These are phyloP conservation scores for Talaromyces thailandensis DNA, from an alignment of 495 filamentous ascomycete species.

Conservation along the genomic window DNA sequence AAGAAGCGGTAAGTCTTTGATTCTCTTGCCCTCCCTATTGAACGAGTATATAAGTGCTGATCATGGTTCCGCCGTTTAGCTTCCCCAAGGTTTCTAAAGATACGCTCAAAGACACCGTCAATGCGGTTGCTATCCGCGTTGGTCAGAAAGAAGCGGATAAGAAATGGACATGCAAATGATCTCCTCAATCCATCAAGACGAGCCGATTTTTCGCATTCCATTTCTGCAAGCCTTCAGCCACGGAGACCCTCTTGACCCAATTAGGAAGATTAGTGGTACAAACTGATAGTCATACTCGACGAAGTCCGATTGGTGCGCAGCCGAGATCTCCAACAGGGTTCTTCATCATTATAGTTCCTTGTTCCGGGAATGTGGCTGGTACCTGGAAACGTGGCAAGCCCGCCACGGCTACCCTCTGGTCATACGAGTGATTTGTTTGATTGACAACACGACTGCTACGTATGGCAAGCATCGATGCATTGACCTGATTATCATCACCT, in stretches of 20 bases:
- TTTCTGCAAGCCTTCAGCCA: background rate
- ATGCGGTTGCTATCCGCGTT: constrained; percentile 57
- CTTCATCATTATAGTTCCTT: background rate
- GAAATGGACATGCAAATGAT: constrained; percentile 46
- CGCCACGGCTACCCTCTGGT: background rate
- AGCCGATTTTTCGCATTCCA: background rate
- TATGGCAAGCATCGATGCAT: background rate
- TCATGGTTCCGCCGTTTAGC: constrained; percentile 16
- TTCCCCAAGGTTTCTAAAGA: constrained; percentile 67
- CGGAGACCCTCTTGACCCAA: background rate
- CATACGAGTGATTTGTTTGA: background rate
- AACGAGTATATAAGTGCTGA: background rate
- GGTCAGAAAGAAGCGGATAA: constrained; percentile 54
- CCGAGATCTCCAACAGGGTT: background rate
- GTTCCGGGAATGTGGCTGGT: constrained; percentile 3
- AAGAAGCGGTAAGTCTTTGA: constrained; percentile 49
- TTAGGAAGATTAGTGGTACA: background rate
- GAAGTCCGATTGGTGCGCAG: background rate
- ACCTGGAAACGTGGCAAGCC: constrained; percentile 3
- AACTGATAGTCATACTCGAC: background rate
- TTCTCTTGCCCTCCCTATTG: background rate
- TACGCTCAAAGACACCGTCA: constrained; percentile 63
- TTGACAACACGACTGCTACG: background rate
- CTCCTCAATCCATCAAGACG: background rate
- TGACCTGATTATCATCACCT: background rate